Evolutionary conservation across 306 rosid genomes (phyloP).

Genomic region (Begonia masoniana): DNA sequence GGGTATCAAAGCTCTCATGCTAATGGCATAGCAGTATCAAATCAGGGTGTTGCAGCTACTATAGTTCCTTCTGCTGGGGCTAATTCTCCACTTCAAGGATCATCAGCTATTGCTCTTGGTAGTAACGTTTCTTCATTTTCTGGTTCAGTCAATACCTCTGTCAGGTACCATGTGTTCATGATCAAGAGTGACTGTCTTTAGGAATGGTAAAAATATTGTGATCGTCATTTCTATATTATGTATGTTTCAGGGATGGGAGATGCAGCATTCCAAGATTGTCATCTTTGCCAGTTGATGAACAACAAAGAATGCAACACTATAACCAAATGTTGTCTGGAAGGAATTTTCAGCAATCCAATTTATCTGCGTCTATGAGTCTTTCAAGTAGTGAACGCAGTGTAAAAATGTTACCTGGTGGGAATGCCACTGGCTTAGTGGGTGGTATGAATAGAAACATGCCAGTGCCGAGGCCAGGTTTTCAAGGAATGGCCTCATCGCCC

Average conservation of each 20-base stretch:
- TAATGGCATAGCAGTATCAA: too few species aligned
- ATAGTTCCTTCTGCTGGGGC: conserved; percentile 38
- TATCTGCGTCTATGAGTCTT: conserved; percentile 53
- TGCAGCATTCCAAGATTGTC: conserved; percentile 59
- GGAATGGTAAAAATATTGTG: too few species aligned
- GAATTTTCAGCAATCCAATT: conserved; percentile 56
- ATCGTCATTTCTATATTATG: neutral
- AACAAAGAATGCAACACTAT: conserved; percentile 77
- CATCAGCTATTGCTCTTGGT: conserved; percentile 48
- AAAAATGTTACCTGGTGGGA: conserved; percentile 61
- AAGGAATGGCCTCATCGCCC: conserved; percentile 61
- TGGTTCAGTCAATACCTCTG: conserved; percentile 35
- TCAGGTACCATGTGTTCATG: conserved; percentile 36
- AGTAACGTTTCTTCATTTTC: conserved; percentile 51
- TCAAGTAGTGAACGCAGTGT: conserved; percentile 84
- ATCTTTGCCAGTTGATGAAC: conserved; percentile 78
- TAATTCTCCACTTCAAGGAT: conserved; percentile 42
- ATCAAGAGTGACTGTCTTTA: too few species aligned
- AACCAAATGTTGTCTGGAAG: conserved; percentile 64
- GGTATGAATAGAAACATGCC: conserved; percentile 71
- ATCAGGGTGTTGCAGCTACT: too few species aligned
- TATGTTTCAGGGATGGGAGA: conserved; percentile 53
- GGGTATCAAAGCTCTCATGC: conserved; percentile 42
- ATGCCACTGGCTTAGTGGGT: conserved; percentile 52
- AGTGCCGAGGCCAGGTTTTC: conserved; percentile 75